Percentiles rank a stretch among this genome's conserved stretches.
phyloP scores from a whole-genome alignment of 768 basidiomycete genomes.

The Dentipellis fragilis region DNA sequence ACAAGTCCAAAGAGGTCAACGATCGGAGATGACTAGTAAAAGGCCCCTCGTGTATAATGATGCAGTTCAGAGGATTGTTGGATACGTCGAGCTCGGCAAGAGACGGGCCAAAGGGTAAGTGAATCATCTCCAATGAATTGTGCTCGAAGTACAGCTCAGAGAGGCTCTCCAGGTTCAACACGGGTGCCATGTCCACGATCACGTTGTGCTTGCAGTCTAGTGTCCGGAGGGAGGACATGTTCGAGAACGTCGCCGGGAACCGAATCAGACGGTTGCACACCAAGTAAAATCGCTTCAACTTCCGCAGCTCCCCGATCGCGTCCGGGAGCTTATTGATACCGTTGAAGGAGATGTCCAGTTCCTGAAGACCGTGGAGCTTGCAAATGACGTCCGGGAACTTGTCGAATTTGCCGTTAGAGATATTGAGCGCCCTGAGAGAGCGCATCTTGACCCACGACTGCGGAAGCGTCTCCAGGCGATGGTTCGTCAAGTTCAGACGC shows the following conservation, averaged over 20 bases:
- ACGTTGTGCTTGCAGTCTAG: constrained; percentile 84
- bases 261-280: constrained; percentile 73
- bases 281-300: constrained; percentile 63
- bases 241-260: constrained; percentile 53
- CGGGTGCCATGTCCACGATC: constrained; percentile 63
- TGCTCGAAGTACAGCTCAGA: constrained; percentile 66
- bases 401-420: constrained; percentile 92
- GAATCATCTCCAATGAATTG: constrained; percentile 72
- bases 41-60: constrained; percentile 49
- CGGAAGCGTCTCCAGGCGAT: constrained; percentile 80
- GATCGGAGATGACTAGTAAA: constrained; percentile 33
- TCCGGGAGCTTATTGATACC: constrained; percentile 72
- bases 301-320: constrained; percentile 57
- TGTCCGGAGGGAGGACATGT: constrained; percentile 50
- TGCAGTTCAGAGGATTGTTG: constrained; percentile 80
- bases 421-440: constrained; percentile 68
- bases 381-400: constrained; percentile 65
- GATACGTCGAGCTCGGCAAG: constrained; percentile 64
- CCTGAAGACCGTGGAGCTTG: constrained; percentile 62
- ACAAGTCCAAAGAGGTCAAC: constrained; percentile 75
- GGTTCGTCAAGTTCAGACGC: constrained; percentile 75
- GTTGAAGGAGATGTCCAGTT: constrained; percentile 95
- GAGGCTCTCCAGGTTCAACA: constrained; percentile 61
- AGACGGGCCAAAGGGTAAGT: constrained; percentile 61
- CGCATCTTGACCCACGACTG: constrained; percentile 73